Evolutionary conservation across 176 grass and related monocot species (phyloP).

Genomic region (Secale cereale): DNA sequence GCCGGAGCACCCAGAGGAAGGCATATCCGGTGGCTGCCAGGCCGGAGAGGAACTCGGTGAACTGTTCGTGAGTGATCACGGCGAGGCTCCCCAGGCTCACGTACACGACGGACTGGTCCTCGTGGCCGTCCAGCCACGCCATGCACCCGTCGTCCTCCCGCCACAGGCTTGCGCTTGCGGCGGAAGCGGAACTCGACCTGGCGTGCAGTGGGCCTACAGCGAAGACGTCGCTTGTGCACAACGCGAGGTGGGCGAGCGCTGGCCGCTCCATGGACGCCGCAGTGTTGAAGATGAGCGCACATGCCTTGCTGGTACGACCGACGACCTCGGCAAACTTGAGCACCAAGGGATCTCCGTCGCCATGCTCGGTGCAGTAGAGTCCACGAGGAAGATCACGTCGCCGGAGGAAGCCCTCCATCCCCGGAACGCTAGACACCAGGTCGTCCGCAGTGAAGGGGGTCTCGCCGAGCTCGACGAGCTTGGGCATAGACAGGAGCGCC

Average conservation of each 20-base stretch:
- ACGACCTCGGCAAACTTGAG: not conserved
- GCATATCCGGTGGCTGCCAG: not conserved
- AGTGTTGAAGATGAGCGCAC: not conserved
- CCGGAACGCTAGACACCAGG: not conserved
- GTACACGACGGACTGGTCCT: not conserved
- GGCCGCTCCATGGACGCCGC: not conserved
- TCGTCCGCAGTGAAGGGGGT: not conserved
- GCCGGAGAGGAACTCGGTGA: not conserved
- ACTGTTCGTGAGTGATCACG: not conserved
- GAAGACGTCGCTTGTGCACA: not conserved
- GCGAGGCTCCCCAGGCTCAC: not conserved
- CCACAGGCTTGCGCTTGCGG: not conserved
- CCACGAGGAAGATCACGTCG: not conserved
- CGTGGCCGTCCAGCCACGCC: not conserved
- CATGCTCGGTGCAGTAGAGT: not conserved
- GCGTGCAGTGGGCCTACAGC: not conserved
- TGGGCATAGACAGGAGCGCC: not conserved
- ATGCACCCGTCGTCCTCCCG: not conserved
- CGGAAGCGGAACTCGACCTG: not conserved
- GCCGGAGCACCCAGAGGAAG: not conserved
- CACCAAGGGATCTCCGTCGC: not conserved
- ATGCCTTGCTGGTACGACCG: not conserved
- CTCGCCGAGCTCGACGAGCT: not conserved
- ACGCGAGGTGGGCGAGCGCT: not conserved
- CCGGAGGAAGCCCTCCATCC: not conserved